Evolutionary conservation across 2,329 filamentous ascomycete species (phyloP), one percentile per base, ranked within the genome.

Genomic region (Albifimbria verrucaria): DNA sequence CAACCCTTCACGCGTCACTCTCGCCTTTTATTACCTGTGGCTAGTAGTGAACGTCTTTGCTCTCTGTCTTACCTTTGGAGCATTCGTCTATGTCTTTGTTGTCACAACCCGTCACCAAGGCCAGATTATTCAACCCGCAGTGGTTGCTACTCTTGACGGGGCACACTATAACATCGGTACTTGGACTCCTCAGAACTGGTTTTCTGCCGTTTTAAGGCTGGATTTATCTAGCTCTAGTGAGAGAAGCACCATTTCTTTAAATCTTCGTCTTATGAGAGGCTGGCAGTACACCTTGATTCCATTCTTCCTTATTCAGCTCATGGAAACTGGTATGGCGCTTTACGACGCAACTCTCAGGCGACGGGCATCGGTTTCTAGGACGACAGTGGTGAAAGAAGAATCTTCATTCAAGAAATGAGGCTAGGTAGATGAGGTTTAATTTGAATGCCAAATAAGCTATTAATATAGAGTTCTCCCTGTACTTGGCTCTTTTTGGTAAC

Each of bases 221-320:
- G 54, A 66, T 2, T 36, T 66, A 2, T 47, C 51, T 0, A 46
- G 39, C 39, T n/a, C n/a, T n/a, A n/a, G n/a, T n/a, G 48, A 53
- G 25, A 51, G 60, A 5, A 54, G 45, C 10, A 57, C 62, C 17
- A 66, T 66, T 11, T 51, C 44, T 5, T 52, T 45, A 2, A 61
- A 63, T 12, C n/a, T 66, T 5, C 59, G 55, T 7, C 25, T 66
- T 26, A 66, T 66, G 55, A 49, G 54, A 1, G 64, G 64, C 3
- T 66, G 64, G 64, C 62, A 66, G 26, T 66, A 62, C 21, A 66
- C 65, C 26, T 50, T 66, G 2, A 65, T 66, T 10, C 64, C 63
- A 1, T 62, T 66, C 50, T 65, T 66, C n/a, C 32, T 64, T 1
- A 39, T 66, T 3, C 62, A 66, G 24, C 52, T 66, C 4, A 41